Conservation (phyloP, 1,139 yeast species). For the Yarrowia galli region DNA sequence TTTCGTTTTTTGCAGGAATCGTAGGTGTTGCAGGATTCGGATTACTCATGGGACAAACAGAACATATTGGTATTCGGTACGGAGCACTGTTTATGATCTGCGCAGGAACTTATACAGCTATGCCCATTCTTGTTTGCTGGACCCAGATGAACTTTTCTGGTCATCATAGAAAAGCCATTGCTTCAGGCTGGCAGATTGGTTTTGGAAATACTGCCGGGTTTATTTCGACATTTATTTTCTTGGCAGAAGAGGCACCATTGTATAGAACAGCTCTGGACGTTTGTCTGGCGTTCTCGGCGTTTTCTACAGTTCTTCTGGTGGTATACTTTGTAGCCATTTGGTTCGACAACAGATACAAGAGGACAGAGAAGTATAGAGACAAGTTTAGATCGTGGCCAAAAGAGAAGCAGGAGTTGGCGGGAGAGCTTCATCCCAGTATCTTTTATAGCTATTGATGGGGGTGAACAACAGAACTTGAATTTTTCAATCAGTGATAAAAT, state of each 20-base stretch:
- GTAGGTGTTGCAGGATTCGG: constrained; percentile 64
- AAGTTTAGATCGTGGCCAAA: constrained; percentile 56
- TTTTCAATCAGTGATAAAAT: too few species aligned
- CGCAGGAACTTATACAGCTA: constrained; percentile 69
- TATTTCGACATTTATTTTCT: constrained; percentile 69
- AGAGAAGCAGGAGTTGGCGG: constrained; percentile 59
- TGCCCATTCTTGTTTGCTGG: constrained; percentile 82
- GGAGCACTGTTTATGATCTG: constrained; percentile 78
- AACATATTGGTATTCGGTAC: constrained; percentile 57
- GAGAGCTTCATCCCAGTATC: constrained; percentile 73
- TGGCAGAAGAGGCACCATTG: constrained; percentile 63
- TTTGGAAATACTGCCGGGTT: constrained; percentile 87
- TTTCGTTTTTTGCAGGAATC: constrained; percentile 55
- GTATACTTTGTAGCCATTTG: constrained; percentile 55
- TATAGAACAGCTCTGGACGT: constrained; percentile 66
- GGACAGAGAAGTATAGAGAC: constrained; percentile 47
- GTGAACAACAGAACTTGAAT: too few species aligned
- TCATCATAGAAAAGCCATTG: constrained; percentile 72
- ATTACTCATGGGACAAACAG: constrained; percentile 54
- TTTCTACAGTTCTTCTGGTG: constrained; percentile 47
- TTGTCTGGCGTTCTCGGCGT: constrained; percentile 59
- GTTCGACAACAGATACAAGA: constrained; percentile 51
- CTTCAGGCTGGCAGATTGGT: constrained; percentile 79
- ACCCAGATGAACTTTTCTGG: constrained; percentile 72
- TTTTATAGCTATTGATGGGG: constrained; percentile 46